A percentile compares a stretch with the other conserved stretches of the same genome.
Evolutionary conservation across 345 rosid genomes (phyloP).

Genomic region (Moricandia moricandioides): DNA sequence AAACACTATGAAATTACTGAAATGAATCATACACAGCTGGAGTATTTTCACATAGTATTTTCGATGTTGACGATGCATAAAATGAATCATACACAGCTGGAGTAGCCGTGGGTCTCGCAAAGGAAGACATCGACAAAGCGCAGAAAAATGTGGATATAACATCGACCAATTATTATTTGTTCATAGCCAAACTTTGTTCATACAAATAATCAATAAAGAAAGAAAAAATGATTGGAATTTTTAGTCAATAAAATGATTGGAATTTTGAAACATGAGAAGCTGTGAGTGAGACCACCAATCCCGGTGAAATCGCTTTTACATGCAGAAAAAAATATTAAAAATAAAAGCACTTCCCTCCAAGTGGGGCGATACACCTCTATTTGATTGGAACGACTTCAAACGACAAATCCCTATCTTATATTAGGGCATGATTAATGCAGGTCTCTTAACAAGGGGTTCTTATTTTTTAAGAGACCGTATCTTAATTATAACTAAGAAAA

Average conservation of each 20-base stretch:
- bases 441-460: too few relatives aligned
- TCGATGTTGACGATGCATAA: not conserved
- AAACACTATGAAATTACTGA: not conserved
- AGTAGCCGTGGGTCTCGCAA: not conserved
- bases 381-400: constrained; percentile 27
- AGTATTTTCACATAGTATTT: not conserved
- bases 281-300: constrained; percentile 14
- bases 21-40: not conserved
- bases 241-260: not conserved
- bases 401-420: constrained; percentile 14
- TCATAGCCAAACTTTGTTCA: not conserved
- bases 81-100: not conserved
- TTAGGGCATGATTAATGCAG: too few relatives aligned
- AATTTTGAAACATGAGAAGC: not conserved
- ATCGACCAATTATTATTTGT: not conserved
- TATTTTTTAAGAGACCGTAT: too few relatives aligned
- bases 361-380: constrained; percentile 15
- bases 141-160: not conserved
- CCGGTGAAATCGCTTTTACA: constrained; percentile 17
- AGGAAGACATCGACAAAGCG: not conserved
- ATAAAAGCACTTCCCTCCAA: constrained; percentile 22
- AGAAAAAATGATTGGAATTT: not conserved
- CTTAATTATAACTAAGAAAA: too few relatives aligned
- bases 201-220: not conserved
- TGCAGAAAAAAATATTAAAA: not conserved